These are phyloP conservation scores for Thyridium curvatum DNA, from an alignment of 2,329 filamentous ascomycete species.

Conservation along the genomic window DNA sequence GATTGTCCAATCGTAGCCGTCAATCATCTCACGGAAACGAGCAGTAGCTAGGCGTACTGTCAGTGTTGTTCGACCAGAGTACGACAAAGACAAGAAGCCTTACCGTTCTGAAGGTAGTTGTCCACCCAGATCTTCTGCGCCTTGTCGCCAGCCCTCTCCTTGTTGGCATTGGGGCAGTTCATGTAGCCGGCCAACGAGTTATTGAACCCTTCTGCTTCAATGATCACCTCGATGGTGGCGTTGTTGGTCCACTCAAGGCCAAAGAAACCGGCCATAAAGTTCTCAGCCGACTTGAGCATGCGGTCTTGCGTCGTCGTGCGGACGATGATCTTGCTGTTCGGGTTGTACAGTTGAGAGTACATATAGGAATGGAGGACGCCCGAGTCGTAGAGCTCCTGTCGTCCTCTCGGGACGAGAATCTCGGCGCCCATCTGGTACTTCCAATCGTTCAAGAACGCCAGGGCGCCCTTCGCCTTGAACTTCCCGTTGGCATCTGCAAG, in stretches of 20 bases:
- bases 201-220: constrained; percentile 58
- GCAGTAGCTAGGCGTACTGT: constrained; percentile 38
- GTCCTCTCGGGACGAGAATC: constrained; percentile 66
- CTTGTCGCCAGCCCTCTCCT: constrained; percentile 42
- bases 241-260: constrained; percentile 66
- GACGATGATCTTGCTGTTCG: constrained; percentile 65
- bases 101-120: constrained; percentile 58
- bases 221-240: constrained; percentile 65
- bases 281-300: constrained; percentile 71
- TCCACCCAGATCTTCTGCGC: constrained; percentile 54
- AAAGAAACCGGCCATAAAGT: constrained; percentile 75
- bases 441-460: constrained; percentile 66
- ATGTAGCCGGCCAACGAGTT: constrained; percentile 65
- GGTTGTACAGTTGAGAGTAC: constrained; percentile 66
- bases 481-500: constrained; percentile 47
- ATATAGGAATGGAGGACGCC: constrained; percentile 66
- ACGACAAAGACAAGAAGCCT: constrained; percentile 2
- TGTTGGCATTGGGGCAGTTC: constrained; percentile 57
- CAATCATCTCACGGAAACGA: constrained; percentile 49
- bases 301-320: constrained; percentile 71
- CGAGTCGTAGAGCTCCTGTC: constrained; percentile 67
- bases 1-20: constrained; percentile 57
- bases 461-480: constrained; percentile 48
- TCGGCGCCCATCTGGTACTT: constrained; percentile 62
- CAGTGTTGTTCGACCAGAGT: not conserved